Percentiles rank a stretch among this genome's conserved stretches.
phyloP scores from a whole-genome alignment of 2,329 filamentous ascomycete genomes.

The Clarireedia sp. region DNA sequence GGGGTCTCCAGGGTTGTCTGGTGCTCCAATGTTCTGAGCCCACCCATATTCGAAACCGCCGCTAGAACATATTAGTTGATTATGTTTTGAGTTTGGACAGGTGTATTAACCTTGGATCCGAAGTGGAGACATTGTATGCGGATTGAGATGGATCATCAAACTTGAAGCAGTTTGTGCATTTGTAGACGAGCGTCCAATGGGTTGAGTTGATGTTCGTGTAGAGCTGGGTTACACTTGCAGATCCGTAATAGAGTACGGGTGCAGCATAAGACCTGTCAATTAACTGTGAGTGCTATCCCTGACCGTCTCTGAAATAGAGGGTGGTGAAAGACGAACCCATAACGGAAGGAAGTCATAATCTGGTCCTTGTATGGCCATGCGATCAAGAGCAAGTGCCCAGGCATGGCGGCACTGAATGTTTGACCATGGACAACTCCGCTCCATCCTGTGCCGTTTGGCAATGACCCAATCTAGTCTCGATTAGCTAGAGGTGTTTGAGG shows the following conservation, averaged over 20 bases:
- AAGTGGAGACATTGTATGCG: constrained; percentile 37
- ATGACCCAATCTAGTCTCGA: constrained; percentile 34
- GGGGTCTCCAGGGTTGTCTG: constrained; percentile 35
- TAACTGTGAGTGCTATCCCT: background rate
- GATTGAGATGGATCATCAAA: constrained; percentile 44
- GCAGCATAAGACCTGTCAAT: constrained; percentile 44
- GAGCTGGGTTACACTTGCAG: constrained; percentile 54
- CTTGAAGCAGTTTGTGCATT: constrained; percentile 49
- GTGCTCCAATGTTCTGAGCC: constrained; percentile 38
- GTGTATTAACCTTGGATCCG: constrained; percentile 11
- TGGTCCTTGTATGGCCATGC: constrained; percentile 46
- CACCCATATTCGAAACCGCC: constrained; percentile 45
- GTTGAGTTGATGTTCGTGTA: constrained; percentile 49
- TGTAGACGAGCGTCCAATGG: constrained; percentile 56
- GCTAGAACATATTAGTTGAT: background rate
- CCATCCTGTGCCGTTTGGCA: constrained; percentile 43
- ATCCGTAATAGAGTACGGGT: constrained; percentile 52
- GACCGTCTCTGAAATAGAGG: background rate
- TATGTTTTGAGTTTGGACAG: background rate
- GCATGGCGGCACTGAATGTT: constrained; percentile 39
- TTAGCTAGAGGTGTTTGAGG: background rate
- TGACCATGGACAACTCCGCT: constrained; percentile 49
- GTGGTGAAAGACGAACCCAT: constrained; percentile 29
- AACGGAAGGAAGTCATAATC: constrained; percentile 50
- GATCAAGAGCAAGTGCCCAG: constrained; percentile 47